Evolutionary conservation across 2,329 filamentous ascomycete genomes (phyloP), one percentile per base, ranked within the genome.

Genomic region (Diaporthe aspalathi): DNA sequence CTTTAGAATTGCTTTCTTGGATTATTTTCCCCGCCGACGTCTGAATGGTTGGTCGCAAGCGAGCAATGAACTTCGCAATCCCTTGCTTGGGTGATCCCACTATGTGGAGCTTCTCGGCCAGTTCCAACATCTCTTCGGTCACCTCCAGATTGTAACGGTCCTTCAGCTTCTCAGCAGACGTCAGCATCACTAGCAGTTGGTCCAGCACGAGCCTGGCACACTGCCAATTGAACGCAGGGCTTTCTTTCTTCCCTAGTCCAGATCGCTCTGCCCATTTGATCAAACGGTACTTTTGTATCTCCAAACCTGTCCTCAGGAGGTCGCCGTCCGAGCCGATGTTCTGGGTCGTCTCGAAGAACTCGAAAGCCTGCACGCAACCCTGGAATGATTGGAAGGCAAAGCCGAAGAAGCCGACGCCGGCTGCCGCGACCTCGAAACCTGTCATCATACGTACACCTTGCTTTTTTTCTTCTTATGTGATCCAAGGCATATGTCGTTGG

Each of bases 271-370:
- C 73, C 74, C 74, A 76, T 14, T 45, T 65, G n/a, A 75, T 60
- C 22, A 76, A 67, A 29, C 74, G 71, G 43, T 73, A 76, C 62
- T 73, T 75, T 50, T 76, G 74, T n/a, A 75, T 73, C 54, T 75
- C 74, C 16, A 76, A 67, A 8, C 71, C 71, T 4, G 74, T 71
- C 16, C 69, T 70, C 24, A 76, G 67, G 8, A 76, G 60, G 62
- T 75, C 74, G 29, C 72, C 74, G 57, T 75, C 74, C 17, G 70
- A 50, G 29, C 74, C 74, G 40, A 75, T 75, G 35, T 73, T 67
- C 65, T 74, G 73, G 12, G 73, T 73, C 4, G 73, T 72, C 27
- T 67, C 70, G 54, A 75, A 74, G 57, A 74, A 74, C 43, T 73
- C 72, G 32, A 74, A 66, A 8, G 72, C 74, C 43, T 68, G 67